Conservation (phyloP, 805 yeast genomes). For the Wickerhamiella lipophila region DNA sequence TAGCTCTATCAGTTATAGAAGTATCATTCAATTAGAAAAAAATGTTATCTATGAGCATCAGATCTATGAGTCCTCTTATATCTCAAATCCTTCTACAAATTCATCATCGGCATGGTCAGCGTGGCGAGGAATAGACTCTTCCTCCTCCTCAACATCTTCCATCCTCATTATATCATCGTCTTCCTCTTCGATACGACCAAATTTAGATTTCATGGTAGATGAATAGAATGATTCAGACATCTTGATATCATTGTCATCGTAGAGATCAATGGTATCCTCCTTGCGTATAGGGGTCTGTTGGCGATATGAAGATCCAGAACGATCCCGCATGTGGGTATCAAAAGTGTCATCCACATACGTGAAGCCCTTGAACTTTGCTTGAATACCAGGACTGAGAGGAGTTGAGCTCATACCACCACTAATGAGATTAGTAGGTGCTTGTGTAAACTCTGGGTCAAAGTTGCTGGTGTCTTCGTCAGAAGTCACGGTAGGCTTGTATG, state of each 20-base stretch:
- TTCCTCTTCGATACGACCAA: constrained; percentile 20
- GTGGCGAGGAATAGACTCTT: constrained; percentile 15
- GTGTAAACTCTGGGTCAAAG: constrained; percentile 96
- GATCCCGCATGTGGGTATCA: constrained; percentile 57
- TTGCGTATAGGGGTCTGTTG: constrained; percentile 20
- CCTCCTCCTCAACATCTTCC: constrained; percentile 25
- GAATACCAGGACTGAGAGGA: constrained; percentile 87
- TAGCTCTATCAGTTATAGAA: too few relatives aligned
- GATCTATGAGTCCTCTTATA: constrained; percentile 28
- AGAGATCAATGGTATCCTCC: constrained; percentile 28
- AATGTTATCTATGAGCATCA: neutral
- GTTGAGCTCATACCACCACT: constrained; percentile 43
- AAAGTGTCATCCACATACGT: constrained; percentile 91
- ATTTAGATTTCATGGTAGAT: constrained; percentile 24
- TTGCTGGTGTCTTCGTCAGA: constrained; percentile 91
- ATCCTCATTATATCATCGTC: constrained; percentile 18
- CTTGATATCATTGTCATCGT: constrained; percentile 29
- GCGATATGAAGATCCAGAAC: constrained; percentile 13
- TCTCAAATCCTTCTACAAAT: constrained; percentile 78
- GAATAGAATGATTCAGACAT: constrained; percentile 26
- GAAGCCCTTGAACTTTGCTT: constrained; percentile 92
- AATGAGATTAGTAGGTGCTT: constrained; percentile 73
- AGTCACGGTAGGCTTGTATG: constrained; percentile 84
- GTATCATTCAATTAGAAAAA: neutral
- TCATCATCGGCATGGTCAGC: constrained; percentile 38